A percentile compares a stretch with the other conserved stretches of the same genome.
These are phyloP conservation scores for Aquilaria malaccensis DNA, from an alignment of 345 rosid genomes.

Conservation along the genomic window DNA sequence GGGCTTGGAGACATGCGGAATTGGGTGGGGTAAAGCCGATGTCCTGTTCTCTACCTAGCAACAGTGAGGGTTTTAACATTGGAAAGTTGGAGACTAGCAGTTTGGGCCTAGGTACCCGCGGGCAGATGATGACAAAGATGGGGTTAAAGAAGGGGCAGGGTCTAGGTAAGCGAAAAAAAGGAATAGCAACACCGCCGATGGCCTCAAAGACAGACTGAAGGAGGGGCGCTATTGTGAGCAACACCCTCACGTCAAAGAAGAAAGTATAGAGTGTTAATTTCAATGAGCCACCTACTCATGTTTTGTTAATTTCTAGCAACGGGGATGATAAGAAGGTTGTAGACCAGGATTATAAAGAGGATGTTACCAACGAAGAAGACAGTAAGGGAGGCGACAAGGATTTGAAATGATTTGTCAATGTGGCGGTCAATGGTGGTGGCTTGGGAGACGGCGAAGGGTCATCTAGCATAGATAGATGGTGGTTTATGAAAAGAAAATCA, in stretches of 20 bases:
- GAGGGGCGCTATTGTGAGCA: conserved; percentile 96
- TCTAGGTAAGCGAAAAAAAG: conserved; percentile 90
- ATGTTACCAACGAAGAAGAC: no score
- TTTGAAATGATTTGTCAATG: no score
- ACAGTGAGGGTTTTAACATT: conserved; percentile 52
- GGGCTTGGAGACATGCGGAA: conserved; percentile 95
- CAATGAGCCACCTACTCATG: conserved; percentile 79
- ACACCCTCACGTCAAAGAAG: conserved; percentile 69
- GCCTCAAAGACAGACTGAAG: conserved; percentile 96
- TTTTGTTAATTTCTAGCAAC: conserved; percentile 28
- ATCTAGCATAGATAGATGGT: no score
- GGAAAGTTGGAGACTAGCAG: conserved; percentile 88
- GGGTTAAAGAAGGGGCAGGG: conserved; percentile 99
- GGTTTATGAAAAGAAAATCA: no score
- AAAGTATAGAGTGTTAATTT: conserved; percentile 85
- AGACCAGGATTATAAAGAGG: no score
- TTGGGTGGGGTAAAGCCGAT: conserved; percentile 68
- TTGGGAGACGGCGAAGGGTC: no score
- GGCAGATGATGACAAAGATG: conserved; percentile 99
- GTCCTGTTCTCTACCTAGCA: conserved; percentile 68
- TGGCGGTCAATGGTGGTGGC: no score
- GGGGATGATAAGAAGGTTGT: no score
- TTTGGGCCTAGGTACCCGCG: conserved; percentile 90
- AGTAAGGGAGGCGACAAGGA: no score
- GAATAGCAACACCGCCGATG: conserved; percentile 93